phyloP scores from a whole-genome alignment of 176 grass and related monocot species.

The Oryza meyeriana region DNA sequence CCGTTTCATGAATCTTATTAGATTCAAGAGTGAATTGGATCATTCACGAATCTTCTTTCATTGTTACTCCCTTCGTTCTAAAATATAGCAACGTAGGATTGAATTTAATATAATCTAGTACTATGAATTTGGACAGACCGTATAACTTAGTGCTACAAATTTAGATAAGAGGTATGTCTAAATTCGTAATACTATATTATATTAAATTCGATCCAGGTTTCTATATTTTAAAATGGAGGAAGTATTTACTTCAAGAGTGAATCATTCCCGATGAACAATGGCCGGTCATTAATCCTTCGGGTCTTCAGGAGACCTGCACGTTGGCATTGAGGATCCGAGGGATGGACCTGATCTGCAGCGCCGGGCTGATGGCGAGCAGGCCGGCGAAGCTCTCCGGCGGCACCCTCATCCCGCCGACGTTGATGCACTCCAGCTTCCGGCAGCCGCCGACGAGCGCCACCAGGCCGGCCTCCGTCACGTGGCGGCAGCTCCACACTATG shows the following conservation, averaged over 20 bases:
- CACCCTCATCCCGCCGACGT: conserved; percentile 83
- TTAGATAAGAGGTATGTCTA: no score
- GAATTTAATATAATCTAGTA: no score
- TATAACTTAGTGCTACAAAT: no score
- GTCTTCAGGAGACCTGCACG: conserved; percentile 37
- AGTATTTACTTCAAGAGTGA: no score
- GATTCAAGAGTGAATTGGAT: not conserved
- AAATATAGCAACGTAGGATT: no score
- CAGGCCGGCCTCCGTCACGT: conserved; percentile 76
- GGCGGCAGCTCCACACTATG: conserved; percentile 87
- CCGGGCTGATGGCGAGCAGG: conserved; percentile 69
- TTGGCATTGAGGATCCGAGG: conserved; percentile 50
- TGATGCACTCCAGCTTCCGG: conserved; percentile 75
- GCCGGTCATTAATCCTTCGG: not conserved
- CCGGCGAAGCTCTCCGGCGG: conserved; percentile 63
- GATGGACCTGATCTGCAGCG: conserved; percentile 70
- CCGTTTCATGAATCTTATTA: conserved; percentile 3
- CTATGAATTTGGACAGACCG: no score
- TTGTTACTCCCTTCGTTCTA: no score
- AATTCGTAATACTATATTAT: no score
- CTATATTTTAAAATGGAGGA: no score
- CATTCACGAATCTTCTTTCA: not conserved
- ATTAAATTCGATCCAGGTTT: no score
- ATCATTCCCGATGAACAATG: not conserved
- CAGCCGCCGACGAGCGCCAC: conserved; percentile 74